phyloP scores from a whole-genome alignment of 345 rosid species.

The Eucalyptus erythrocorys region DNA sequence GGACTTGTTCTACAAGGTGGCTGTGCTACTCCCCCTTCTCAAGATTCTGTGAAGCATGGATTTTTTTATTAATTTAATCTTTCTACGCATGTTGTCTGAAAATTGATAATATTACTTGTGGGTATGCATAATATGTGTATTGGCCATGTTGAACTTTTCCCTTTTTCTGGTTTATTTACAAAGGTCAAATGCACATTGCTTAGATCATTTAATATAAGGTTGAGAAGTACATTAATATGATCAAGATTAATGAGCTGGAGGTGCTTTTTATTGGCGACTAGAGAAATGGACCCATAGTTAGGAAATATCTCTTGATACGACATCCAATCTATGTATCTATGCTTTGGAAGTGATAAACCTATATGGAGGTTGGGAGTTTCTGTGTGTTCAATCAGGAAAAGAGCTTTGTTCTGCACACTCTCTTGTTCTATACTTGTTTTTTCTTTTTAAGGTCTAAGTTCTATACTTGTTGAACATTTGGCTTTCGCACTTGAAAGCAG shows the following conservation, averaged over 20 bases:
- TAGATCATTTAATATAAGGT: background rate
- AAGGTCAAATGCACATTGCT: background rate
- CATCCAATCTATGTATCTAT: background rate
- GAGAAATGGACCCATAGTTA: background rate
- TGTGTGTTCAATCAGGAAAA: background rate
- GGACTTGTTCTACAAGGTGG: conserved; percentile 86
- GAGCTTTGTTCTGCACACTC: background rate
- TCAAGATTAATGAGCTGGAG: background rate
- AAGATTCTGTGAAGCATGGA: background rate
- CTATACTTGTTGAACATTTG: background rate
- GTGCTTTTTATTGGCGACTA: background rate
- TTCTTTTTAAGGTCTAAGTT: background rate
- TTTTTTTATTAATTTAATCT: background rate
- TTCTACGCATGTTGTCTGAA: background rate
- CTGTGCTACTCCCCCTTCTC: background rate
- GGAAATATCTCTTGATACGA: background rate
- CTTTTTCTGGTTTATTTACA: background rate
- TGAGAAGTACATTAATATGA: background rate
- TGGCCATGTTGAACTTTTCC: background rate
- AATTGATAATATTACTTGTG: background rate
- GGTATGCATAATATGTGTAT: background rate
- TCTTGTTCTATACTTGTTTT: background rate
- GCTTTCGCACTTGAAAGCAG: background rate
- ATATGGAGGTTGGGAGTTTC: background rate
- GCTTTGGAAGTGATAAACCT: background rate